These are phyloP conservation scores for Aquanectria penicillioides DNA, from an alignment of 2,329 filamentous ascomycete genomes.

Conservation along the genomic window DNA sequence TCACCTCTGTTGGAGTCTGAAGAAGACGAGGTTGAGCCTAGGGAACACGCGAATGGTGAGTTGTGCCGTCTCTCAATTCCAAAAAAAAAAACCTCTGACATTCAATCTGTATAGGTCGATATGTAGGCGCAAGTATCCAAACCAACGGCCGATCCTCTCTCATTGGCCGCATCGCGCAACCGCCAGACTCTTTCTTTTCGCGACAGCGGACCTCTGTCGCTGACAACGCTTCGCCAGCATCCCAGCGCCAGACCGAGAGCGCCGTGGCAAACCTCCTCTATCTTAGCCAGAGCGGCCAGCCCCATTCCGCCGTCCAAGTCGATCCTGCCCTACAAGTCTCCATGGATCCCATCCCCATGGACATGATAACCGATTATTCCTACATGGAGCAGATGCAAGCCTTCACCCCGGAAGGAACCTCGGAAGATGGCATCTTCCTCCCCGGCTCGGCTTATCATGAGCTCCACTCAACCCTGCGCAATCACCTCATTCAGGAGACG, in stretches of 20 bases:
- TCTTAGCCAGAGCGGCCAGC: conserved; percentile 46
- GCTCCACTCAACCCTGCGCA: conserved; percentile 55
- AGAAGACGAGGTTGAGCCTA: conserved; percentile 18
- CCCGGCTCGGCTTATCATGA: conserved; percentile 59
- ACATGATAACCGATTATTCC: conserved; percentile 36
- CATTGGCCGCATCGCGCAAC: background rate
- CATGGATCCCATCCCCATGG: conserved; percentile 27
- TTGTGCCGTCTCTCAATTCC: background rate
- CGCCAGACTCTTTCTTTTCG: conserved; percentile 19
- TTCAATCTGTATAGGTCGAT: too few species aligned
- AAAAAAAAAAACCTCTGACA: too few species aligned
- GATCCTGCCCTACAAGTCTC: conserved; percentile 34
- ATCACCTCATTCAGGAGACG: conserved; percentile 56
- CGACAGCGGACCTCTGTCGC: conserved; percentile 7
- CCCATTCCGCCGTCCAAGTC: conserved; percentile 23
- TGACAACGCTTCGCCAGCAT: conserved; percentile 30
- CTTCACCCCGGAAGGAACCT: conserved; percentile 45
- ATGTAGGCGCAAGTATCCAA: background rate
- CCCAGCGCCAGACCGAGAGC: conserved; percentile 46
- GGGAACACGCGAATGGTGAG: conserved; percentile 16
- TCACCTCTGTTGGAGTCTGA: conserved; percentile 33
- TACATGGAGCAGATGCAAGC: conserved; percentile 42
- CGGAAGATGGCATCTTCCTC: conserved; percentile 55
- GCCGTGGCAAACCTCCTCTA: conserved; percentile 50
- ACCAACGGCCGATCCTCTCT: background rate